Conservation (phyloP, 192 early-diverging fungal species). For the Mortierella claussenii region DNA sequence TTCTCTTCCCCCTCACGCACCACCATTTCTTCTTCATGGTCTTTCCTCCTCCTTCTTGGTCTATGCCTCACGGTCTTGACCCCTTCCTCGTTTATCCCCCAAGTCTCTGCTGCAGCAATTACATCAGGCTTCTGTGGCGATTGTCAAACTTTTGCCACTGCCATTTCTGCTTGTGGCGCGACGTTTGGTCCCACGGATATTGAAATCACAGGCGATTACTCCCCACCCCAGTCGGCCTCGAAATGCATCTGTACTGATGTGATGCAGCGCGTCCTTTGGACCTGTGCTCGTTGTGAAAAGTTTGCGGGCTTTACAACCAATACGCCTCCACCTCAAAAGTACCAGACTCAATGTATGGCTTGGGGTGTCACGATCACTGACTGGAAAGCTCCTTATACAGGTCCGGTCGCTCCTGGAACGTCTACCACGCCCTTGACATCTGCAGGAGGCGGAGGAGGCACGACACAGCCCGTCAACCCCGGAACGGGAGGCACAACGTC, state of each 20-base stretch:
- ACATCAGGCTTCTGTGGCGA: constrained; percentile 38
- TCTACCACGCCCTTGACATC: not conserved
- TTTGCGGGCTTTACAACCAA: not conserved
- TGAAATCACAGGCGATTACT: constrained; percentile 24
- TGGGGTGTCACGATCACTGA: constrained; percentile 5
- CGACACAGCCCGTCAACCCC: not conserved
- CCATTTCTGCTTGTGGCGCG: constrained; percentile 22
- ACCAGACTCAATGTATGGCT: constrained; percentile 14
- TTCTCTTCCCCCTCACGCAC: constrained; percentile 2
- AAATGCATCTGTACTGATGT: constrained; percentile 28
- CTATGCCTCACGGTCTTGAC: constrained; percentile 10
- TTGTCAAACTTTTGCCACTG: constrained; percentile 35
- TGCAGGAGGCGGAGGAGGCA: too few relatives aligned
- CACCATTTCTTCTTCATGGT: not conserved
- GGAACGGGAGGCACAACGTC: not conserved
- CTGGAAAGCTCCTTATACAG: constrained; percentile 25
- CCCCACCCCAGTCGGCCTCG: constrained; percentile 12
- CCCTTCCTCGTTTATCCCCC: not conserved
- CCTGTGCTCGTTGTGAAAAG: constrained; percentile 19
- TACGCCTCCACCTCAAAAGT: constrained; percentile 14
- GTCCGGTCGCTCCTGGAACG: constrained; percentile 29
- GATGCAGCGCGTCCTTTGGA: constrained; percentile 40
- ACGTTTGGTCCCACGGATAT: constrained; percentile 18
- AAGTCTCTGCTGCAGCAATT: constrained; percentile 8
- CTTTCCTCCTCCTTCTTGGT: constrained; percentile 1